A percentile compares a stretch with the other conserved stretches of the same genome.
phyloP scores from a whole-genome alignment of 139 green algal species.

The Volvox africanus region DNA sequence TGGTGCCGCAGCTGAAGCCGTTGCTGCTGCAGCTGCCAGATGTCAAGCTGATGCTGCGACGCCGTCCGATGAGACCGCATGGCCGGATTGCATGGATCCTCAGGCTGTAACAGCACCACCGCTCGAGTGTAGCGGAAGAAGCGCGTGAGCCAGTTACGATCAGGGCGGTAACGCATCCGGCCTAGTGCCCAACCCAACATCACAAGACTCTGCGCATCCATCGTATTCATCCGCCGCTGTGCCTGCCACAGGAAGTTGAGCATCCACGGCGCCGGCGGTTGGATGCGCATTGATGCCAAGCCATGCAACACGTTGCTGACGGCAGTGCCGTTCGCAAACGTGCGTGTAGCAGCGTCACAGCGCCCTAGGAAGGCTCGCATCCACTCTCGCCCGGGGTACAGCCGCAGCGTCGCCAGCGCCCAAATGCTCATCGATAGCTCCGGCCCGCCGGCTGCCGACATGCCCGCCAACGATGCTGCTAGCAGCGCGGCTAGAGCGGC shows the following conservation, averaged over 20 bases:
- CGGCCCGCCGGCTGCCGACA: constrained; percentile 26
- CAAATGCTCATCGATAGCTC: constrained; percentile 49
- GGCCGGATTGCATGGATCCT: not conserved
- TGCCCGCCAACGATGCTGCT: not conserved
- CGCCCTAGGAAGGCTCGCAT: not conserved
- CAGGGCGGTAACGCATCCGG: constrained; percentile 38
- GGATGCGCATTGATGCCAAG: constrained; percentile 10
- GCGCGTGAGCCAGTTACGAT: constrained; percentile 15
- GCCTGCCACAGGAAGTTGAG: constrained; percentile 50
- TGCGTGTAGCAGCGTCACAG: constrained; percentile 21
- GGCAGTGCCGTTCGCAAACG: not conserved
- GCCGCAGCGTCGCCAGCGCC: constrained; percentile 36
- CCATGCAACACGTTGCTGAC: constrained; percentile 18
- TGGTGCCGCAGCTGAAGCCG: not conserved
- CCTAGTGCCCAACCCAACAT: constrained; percentile 48
- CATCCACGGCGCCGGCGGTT: constrained; percentile 41
- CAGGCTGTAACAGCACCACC: not conserved
- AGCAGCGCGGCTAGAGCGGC: constrained; percentile 14
- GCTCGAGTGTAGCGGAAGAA: constrained; percentile 9
- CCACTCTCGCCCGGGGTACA: constrained; percentile 41
- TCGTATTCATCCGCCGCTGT: constrained; percentile 42
- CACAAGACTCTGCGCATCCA: constrained; percentile 45
- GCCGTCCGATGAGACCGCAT: not conserved
- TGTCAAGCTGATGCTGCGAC: not conserved
- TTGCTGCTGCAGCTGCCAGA: constrained; percentile 8